Conservation (phyloP, 2,329 filamentous ascomycete species). For the Ilyonectria robusta region DNA sequence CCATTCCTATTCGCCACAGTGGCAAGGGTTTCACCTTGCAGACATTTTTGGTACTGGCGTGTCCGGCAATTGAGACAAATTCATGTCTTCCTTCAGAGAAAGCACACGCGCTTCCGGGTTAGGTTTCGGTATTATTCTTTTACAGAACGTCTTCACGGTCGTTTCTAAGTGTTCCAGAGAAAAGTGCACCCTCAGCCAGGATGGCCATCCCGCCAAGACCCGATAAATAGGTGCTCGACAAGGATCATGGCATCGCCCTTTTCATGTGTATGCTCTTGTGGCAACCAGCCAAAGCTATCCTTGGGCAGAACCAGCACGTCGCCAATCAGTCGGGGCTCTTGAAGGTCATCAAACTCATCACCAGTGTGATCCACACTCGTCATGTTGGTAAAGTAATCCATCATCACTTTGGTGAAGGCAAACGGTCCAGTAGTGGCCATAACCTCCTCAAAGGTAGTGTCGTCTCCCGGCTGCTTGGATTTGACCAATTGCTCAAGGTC, state of each 20-base stretch:
- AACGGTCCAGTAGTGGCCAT: slow-evolving; percentile 51
- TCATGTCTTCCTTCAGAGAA: no score
- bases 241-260: slow-evolving; percentile 35
- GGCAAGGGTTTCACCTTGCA: no score
- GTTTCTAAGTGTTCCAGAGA: no score
- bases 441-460: slow-evolving; percentile 48
- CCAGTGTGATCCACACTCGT: slow-evolving; percentile 47
- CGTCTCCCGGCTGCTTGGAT: slow-evolving; percentile 29
- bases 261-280: slow-evolving; percentile 37
- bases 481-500: slow-evolving; percentile 42
- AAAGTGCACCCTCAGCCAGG: slow-evolving; percentile 1
- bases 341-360: slow-evolving; percentile 48
- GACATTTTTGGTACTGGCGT: no score
- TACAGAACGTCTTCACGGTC: no score
- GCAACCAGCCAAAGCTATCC: slow-evolving; percentile 45
- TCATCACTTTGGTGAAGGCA: slow-evolving; percentile 50
- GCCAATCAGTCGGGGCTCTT: slow-evolving; percentile 49
- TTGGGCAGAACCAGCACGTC: slow-evolving; percentile 53
- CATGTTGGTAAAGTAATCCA: slow-evolving; percentile 48
- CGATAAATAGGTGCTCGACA: slow-evolving; percentile 32
- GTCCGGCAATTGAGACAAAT: no score
- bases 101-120: no score
- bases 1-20: no score
- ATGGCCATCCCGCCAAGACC: neutral
- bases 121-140: no score